Evolutionary conservation across 2,329 filamentous ascomycete genomes (phyloP).

Genomic region (Fusarium kyushuense): DNA sequence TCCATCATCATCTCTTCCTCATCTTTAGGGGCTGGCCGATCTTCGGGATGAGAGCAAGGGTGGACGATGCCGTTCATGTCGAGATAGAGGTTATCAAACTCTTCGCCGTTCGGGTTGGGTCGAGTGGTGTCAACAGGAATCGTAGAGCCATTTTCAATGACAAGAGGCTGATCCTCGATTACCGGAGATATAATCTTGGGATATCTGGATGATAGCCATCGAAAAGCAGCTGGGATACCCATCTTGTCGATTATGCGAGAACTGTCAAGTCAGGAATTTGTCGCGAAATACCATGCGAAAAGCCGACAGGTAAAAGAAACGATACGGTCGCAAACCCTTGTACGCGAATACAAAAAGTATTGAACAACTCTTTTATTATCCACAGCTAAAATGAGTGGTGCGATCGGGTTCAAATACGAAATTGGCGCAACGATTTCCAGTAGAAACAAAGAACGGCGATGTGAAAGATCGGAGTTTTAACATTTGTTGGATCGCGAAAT

Average conservation of each 20-base stretch:
- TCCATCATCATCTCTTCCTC: conserved; percentile 99
- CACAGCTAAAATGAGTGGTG: not conserved
- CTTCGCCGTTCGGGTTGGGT: conserved; percentile 95
- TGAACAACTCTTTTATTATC: conserved; percentile 19
- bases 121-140: conserved; percentile 87
- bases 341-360: not conserved
- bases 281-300: conserved; percentile 19
- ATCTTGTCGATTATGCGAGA: conserved; percentile 62
- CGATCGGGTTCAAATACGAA: not conserved
- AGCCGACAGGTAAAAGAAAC: not conserved
- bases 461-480: conserved; percentile 9
- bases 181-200: conserved; percentile 96
- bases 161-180: conserved; percentile 83
- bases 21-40: conserved; percentile 87
- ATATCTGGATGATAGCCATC: conserved; percentile 97
- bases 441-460: conserved; percentile 4
- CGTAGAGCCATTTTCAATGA: conserved; percentile 81
- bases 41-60: conserved; percentile 97
- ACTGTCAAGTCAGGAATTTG: conserved; percentile 8
- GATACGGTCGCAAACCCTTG: conserved; percentile 17
- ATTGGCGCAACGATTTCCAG: not conserved
- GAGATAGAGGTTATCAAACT: conserved; percentile 97
- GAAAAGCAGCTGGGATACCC: conserved; percentile 95
- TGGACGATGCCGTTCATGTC: conserved; percentile 99
- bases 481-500: conserved; percentile 31